Percentiles rank a stretch among this genome's conserved stretches.
phyloP scores from a whole-genome alignment of 2,329 filamentous ascomycete genomes.

The Davidsoniella australis region DNA sequence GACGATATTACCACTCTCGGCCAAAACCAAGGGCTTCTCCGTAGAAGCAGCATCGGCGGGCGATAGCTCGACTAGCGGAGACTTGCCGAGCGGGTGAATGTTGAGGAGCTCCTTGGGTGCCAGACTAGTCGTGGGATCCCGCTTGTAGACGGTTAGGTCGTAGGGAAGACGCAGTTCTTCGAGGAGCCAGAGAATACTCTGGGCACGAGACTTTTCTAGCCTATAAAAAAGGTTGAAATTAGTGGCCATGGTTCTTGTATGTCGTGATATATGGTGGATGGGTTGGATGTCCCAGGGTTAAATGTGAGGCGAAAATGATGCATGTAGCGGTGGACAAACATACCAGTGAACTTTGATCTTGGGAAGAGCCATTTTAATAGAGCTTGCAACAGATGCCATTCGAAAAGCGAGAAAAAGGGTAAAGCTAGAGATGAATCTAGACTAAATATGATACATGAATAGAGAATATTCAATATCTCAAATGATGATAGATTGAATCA shows the following conservation, averaged over 20 bases:
- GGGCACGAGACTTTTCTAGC: conserved; percentile 68
- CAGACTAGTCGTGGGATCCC: conserved; percentile 40
- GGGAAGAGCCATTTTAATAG: conserved; percentile 16
- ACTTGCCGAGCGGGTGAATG: conserved; percentile 74
- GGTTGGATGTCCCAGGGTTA: background rate
- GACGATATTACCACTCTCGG: conserved; percentile 65
- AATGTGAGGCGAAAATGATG: background rate
- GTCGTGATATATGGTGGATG: background rate
- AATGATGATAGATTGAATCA: no score
- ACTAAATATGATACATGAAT: no score
- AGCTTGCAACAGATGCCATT: conserved; percentile 2
- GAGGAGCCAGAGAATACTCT: conserved; percentile 71
- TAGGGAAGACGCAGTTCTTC: conserved; percentile 69
- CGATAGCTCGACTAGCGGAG: conserved; percentile 55
- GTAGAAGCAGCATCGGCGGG: conserved; percentile 16
- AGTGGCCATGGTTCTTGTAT: no score
- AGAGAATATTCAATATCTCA: no score
- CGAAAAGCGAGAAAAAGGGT: no score
- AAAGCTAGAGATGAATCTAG: no score
- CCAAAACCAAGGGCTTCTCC: conserved; percentile 41
- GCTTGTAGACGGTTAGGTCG: conserved; percentile 64
- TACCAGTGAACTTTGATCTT: conserved; percentile 31
- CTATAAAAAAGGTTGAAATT: conserved; percentile 25
- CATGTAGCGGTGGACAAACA: conserved; percentile 7
- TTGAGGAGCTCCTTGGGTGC: conserved; percentile 62